Evolutionary conservation across 2,329 filamentous ascomycete species (phyloP).

Genomic region (Cytospora schulzeri): DNA sequence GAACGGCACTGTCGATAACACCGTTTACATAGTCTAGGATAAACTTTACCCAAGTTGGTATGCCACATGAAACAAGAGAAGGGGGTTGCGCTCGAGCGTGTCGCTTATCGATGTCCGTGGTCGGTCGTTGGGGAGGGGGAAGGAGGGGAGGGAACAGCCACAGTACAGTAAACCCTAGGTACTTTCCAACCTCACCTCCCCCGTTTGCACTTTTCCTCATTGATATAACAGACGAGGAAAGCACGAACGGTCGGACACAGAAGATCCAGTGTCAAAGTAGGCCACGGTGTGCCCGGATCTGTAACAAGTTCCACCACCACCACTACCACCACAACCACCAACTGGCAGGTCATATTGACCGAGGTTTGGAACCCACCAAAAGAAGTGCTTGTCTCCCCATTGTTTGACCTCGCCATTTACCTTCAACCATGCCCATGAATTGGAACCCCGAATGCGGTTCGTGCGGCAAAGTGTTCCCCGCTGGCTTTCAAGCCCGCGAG

Average conservation of each 20-base stretch:
- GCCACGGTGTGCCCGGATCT: background rate
- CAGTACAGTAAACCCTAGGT: background rate
- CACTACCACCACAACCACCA: too few species aligned
- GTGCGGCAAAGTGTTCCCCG: slow-evolving; percentile 8
- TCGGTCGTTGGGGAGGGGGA: too few species aligned
- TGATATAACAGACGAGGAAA: background rate
- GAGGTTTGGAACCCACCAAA: too few species aligned
- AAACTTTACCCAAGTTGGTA: background rate
- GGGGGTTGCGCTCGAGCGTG: background rate
- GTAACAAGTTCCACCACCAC: background rate
- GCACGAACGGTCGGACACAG: background rate
- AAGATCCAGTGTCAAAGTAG: background rate
- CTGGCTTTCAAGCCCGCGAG: slow-evolving; percentile 13
- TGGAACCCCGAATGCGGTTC: slow-evolving; percentile 9
- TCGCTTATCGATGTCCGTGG: background rate
- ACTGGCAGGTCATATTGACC: too few species aligned
- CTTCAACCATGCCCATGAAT: background rate
- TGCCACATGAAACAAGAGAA: background rate
- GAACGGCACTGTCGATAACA: background rate
- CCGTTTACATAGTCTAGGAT: too few species aligned
- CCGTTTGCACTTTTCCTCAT: background rate
- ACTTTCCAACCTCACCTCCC: background rate
- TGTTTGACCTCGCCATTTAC: background rate
- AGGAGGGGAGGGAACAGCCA: too few species aligned
- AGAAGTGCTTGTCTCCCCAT: background rate